Base-by-base conservation (phyloP, 305 asterid species). In the Plantago coronopus region DNA sequence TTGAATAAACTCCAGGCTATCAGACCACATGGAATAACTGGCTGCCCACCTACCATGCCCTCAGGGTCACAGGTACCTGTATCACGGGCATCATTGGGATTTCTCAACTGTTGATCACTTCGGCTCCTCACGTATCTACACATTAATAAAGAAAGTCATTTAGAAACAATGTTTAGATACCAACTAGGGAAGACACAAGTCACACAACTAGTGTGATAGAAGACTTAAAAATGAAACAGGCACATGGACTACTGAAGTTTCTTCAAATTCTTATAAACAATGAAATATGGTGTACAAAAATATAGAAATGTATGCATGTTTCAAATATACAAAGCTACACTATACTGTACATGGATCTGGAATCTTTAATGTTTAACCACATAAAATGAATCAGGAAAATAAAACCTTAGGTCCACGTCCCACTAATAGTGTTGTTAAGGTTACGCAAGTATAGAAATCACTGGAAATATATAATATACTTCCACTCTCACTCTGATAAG, bases 1-100 rank as follows among this genome's bases (percentile, higher is more conserved):
- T 89, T 89, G 62, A 89, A 89, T 74, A 89, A 66, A 79, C 94
- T 89, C 95, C 94, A 89, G 2, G 97, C 97, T 43, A 89, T 84
- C 68, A 89, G 95, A 66, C 97, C 97, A 74, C 97, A 89, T 48
- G 97, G 97, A 64, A 89, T 94, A 59, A 89, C 82, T 49, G 94
- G 79, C 13, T 0, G 5, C 37, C 73, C 67, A 69, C 69, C 17
- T 1, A 4, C 2, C 48, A 75, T 74, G 69, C 69, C 88, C 78
- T 89, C 97, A 0, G 97, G 97, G 31, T 72, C 73, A 77, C 97
- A 89, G 20, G 82, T 38, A 75, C 68, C 34, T 25, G 76, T 76
- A 25, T 70, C 74, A 47, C 68, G 45, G 49, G 25, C 70, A 59
- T 60, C 76, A 17, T 72, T 64, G 47, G 44, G 61, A 57, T 67